phyloP scores from a whole-genome alignment of 129 eudicot genomes.

The Flaveria trinervia region DNA sequence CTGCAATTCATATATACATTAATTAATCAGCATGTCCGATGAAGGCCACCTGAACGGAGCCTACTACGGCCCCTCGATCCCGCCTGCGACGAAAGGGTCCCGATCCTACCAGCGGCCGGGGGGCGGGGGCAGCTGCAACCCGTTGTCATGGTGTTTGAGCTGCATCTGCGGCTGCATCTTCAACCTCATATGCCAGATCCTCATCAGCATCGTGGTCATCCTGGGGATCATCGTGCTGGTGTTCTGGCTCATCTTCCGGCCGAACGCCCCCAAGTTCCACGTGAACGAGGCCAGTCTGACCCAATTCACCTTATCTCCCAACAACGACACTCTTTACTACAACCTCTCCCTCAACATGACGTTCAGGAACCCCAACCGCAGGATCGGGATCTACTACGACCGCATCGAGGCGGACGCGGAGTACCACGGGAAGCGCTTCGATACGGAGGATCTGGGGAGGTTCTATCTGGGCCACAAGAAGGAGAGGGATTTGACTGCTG shows the following conservation, averaged over 20 bases:
- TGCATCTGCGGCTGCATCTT: constrained; percentile 58
- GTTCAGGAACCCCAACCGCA: constrained; percentile 63
- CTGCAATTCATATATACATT: no score
- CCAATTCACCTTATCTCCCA: constrained; percentile 42
- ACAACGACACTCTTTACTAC: constrained; percentile 61
- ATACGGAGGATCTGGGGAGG: constrained; percentile 10
- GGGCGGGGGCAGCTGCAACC: constrained; percentile 56
- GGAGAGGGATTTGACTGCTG: constrained; percentile 20
- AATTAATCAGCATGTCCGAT: constrained; percentile 20
- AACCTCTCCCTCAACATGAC: constrained; percentile 59
- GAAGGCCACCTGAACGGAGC: constrained; percentile 58
- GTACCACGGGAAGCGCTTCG: constrained; percentile 28
- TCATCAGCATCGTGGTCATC: constrained; percentile 49
- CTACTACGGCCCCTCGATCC: constrained; percentile 69
- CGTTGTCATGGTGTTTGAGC: constrained; percentile 57
- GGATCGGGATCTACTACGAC: constrained; percentile 73
- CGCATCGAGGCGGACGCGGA: constrained; percentile 50
- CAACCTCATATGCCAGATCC: constrained; percentile 57
- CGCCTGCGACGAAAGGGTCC: constrained; percentile 44
- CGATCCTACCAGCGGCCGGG: constrained; percentile 54
- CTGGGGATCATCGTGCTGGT: constrained; percentile 41
- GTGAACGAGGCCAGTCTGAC: constrained; percentile 56
- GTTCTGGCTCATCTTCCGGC: constrained; percentile 66
- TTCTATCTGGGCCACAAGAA: constrained; percentile 39
- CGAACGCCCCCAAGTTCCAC: constrained; percentile 57